Percentiles rank a stretch among this genome's conserved stretches.
Evolutionary conservation across 345 rosid genomes (phyloP).

Genomic region (Citrus hindsii): DNA sequence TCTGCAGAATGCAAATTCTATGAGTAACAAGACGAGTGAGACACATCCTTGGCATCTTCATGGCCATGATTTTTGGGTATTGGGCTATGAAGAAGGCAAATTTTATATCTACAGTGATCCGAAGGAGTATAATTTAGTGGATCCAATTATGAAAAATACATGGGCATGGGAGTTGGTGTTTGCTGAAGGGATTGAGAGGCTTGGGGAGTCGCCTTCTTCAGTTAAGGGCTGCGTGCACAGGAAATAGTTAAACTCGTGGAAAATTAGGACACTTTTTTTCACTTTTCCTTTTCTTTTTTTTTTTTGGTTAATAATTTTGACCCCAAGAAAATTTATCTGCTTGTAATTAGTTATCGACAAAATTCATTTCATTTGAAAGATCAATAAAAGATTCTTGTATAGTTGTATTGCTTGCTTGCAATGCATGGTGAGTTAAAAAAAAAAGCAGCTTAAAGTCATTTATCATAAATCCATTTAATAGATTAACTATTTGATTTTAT

Average conservation of each 20-base stretch:
- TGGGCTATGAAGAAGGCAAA: constrained; percentile 62
- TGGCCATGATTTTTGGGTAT: constrained; percentile 89
- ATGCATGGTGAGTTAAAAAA: no score
- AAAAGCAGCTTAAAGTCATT: no score
- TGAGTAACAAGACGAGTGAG: constrained; percentile 41
- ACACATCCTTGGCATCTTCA: constrained; percentile 90
- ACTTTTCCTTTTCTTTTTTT: no score
- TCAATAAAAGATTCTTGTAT: not conserved
- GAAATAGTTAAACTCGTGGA: not conserved
- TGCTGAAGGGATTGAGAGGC: constrained; percentile 48
- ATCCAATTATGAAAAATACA: constrained; percentile 81
- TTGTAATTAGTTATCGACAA: not conserved
- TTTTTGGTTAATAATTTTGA: not conserved
- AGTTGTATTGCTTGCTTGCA: no score
- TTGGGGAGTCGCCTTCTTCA: constrained; percentile 52
- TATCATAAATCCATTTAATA: no score
- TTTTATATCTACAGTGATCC: constrained; percentile 45
- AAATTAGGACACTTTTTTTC: not conserved
- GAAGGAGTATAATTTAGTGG: constrained; percentile 44
- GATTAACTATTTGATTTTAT: no score
- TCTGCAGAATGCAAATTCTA: constrained; percentile 63
- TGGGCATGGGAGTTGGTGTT: constrained; percentile 78
- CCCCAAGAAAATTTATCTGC: not conserved
- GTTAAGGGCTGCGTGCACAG: constrained; percentile 61
- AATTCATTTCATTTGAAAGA: not conserved